A percentile compares a stretch with the other conserved stretches of the same genome.
Conservation (phyloP, 2,329 filamentous ascomycete species). For the Juglanconis sp. region DNA sequence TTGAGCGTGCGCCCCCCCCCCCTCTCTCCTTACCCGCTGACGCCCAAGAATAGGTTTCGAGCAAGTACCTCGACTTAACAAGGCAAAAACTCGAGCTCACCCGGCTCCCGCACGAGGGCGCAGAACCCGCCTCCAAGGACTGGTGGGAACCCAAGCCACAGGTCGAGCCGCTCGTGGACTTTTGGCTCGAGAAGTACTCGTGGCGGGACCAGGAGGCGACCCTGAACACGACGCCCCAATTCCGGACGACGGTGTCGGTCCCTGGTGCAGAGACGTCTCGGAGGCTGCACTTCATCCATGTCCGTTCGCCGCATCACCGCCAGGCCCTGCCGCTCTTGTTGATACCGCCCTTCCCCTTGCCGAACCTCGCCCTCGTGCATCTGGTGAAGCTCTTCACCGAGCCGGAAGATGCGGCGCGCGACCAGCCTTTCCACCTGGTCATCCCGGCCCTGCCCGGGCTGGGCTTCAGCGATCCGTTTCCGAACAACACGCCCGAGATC, state of each 20-base stretch:
- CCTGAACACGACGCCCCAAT: conserved; percentile 61
- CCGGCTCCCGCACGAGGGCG: conserved; percentile 58
- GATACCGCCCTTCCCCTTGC: conserved; percentile 63
- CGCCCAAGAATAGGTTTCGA: conserved; percentile 51
- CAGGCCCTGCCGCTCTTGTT: conserved; percentile 62
- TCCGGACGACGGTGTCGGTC: conserved; percentile 51
- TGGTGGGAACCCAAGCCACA: conserved; percentile 60
- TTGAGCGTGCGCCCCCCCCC: background rate
- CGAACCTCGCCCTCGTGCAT: conserved; percentile 57
- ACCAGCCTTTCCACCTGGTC: conserved; percentile 62
- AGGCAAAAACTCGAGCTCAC: conserved; percentile 65
- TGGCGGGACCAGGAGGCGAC: conserved; percentile 59
- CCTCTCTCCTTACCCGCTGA: conserved; percentile 24
- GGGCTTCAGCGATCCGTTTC: conserved; percentile 63
- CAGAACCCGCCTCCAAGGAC: conserved; percentile 42
- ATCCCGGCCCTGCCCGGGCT: conserved; percentile 64
- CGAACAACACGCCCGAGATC: conserved; percentile 46
- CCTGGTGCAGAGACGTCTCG: conserved; percentile 40
- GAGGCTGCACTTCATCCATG: conserved; percentile 64
- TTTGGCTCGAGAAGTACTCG: conserved; percentile 64
- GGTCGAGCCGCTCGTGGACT: conserved; percentile 64
- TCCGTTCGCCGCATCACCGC: conserved; percentile 43
- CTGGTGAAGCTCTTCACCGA: conserved; percentile 53
- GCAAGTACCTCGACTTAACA: conserved; percentile 65
- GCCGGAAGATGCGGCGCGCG: conserved; percentile 41